Percentiles rank a stretch among this genome's conserved stretches.
phyloP scores from a whole-genome alignment of 1,139 yeast species.

The Ogataea hybrid region DNA sequence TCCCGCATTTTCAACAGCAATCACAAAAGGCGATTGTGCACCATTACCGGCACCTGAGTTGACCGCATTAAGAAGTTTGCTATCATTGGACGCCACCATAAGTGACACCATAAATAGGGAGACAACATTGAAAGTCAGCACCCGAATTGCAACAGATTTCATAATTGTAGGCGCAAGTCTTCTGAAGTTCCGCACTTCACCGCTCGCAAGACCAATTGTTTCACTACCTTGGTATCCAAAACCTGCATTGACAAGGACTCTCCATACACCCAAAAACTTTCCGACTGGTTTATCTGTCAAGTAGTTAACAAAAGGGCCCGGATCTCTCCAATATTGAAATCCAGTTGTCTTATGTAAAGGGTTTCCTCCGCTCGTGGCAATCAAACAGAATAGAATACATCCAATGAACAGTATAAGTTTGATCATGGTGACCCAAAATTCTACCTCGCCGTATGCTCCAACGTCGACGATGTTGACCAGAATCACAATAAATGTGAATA shows the following conservation, averaged over 20 bases:
- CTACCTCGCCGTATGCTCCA: slow-evolving; percentile 62
- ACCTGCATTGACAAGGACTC: slow-evolving; percentile 57
- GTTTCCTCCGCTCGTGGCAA: slow-evolving; percentile 42
- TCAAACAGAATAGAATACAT: slow-evolving; percentile 49
- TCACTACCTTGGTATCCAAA: slow-evolving; percentile 83
- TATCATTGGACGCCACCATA: slow-evolving; percentile 76
- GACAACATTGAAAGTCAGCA: slow-evolving; percentile 74
- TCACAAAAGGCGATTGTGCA: slow-evolving; percentile 49
- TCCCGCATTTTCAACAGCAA: slow-evolving; percentile 66
- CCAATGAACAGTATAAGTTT: slow-evolving; percentile 56
- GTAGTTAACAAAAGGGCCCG: slow-evolving; percentile 56
- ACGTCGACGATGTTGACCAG: slow-evolving; percentile 60
- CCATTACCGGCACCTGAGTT: slow-evolving; percentile 34
- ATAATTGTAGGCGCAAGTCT: slow-evolving; percentile 83
- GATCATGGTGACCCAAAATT: slow-evolving; percentile 65
- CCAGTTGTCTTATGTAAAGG: slow-evolving; percentile 57
- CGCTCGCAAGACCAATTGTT: slow-evolving; percentile 83
- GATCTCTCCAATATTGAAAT: slow-evolving; percentile 88
- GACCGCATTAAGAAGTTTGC: slow-evolving; percentile 27
- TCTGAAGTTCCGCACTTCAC: slow-evolving; percentile 83
- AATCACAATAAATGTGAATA: slow-evolving; percentile 57
- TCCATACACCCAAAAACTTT: slow-evolving; percentile 61
- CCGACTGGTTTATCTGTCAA: slow-evolving; percentile 47
- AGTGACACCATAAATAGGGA: slow-evolving; percentile 81
- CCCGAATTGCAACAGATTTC: slow-evolving; percentile 77